A percentile compares a stretch with the other conserved stretches of the same genome.
phyloP scores from a whole-genome alignment of 1,284 basidiomycete genomes.

The Xerocomus minutiporus region DNA sequence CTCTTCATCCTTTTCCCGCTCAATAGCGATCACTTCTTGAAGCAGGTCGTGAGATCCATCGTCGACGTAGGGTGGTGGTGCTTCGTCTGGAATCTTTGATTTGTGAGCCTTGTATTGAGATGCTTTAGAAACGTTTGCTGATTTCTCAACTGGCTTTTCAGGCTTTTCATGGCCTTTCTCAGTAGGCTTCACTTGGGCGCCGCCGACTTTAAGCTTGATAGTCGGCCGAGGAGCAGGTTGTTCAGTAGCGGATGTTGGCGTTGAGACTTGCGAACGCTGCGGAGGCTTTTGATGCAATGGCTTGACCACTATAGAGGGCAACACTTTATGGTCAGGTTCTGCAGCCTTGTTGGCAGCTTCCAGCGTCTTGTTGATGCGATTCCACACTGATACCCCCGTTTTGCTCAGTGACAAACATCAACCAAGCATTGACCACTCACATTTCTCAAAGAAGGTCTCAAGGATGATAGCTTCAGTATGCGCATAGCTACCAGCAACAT shows the following conservation, averaged over 20 bases:
- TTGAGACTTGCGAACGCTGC: constrained; percentile 12
- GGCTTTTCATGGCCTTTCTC: constrained; percentile 30
- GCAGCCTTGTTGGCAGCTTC: constrained; percentile 41
- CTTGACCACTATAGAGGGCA: constrained; percentile 35
- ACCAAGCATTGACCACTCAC: constrained; percentile 43
- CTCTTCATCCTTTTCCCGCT: constrained; percentile 57
- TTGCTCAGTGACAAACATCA: constrained; percentile 4
- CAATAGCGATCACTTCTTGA: constrained; percentile 77
- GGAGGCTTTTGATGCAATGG: constrained; percentile 29
- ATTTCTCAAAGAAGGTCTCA: constrained; percentile 81
- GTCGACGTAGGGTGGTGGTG: constrained; percentile 62
- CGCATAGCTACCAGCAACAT: constrained; percentile 67
- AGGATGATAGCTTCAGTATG: constrained; percentile 75
- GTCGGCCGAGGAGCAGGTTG: constrained; percentile 44
- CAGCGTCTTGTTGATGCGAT: constrained; percentile 72
- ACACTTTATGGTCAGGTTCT: constrained; percentile 28
- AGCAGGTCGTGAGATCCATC: constrained; percentile 73
- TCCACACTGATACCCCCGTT: constrained; percentile 52
- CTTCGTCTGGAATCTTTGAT: constrained; percentile 46
- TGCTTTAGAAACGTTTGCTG: constrained; percentile 27
- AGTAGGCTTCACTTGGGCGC: constrained; percentile 26
- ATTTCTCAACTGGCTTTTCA: constrained; percentile 32
- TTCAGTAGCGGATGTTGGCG: constrained; percentile 24
- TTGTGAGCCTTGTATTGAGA: constrained; percentile 45
- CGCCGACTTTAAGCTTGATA: constrained; percentile 55